Evolutionary conservation across 2,329 filamentous ascomycete species (phyloP).

Genomic region (Pochonia chlamydosporia): DNA sequence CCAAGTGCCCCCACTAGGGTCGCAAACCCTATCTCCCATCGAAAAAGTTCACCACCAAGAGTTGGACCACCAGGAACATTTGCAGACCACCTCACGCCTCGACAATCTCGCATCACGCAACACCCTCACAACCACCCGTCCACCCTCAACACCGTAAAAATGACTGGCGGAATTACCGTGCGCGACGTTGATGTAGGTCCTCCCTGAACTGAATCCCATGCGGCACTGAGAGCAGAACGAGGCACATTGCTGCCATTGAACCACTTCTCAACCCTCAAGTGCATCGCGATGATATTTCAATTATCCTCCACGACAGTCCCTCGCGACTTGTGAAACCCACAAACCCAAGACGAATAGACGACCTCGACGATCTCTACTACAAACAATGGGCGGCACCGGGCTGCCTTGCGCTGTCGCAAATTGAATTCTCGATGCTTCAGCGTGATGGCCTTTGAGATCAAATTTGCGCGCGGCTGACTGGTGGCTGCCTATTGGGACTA

Average conservation of each 20-base stretch:
- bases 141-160: constrained; percentile 55
- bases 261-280: neutral
- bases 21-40: constrained; percentile 23
- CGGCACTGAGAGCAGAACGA: neutral
- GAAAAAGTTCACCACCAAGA: constrained; percentile 21
- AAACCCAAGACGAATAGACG: neutral
- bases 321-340: constrained; percentile 5
- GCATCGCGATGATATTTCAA: neutral
- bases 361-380: neutral
- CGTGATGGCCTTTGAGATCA: too few relatives aligned
- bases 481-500: neutral
- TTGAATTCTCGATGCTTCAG: neutral
- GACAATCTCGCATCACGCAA: constrained; percentile 24
- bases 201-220: constrained; percentile 18
- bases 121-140: constrained; percentile 15
- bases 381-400: neutral
- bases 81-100: constrained; percentile 20
- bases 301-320: neutral
- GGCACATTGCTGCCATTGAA: neutral
- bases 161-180: constrained; percentile 74
- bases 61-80: neutral
- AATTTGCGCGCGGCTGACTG: neutral
- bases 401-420: neutral
- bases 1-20: constrained; percentile 20
- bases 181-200: constrained; percentile 78